Conservation (phyloP, 139 green algal species). For the Mesostigma viride region DNA sequence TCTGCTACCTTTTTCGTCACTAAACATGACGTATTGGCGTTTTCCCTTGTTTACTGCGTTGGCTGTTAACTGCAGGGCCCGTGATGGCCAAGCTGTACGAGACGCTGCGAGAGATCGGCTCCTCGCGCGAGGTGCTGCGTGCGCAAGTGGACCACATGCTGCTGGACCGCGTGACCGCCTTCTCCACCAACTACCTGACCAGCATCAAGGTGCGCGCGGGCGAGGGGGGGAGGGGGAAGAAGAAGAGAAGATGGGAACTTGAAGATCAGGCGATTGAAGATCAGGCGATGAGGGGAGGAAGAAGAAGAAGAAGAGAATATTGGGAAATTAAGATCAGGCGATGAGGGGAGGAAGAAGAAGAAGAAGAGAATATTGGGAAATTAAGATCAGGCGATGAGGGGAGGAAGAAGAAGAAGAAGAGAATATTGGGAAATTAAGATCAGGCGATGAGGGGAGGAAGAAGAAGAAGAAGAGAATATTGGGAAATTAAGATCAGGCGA, state of each 20-base stretch:
- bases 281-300: not conserved
- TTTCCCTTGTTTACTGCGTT: too few relatives aligned
- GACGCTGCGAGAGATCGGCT: constrained; percentile 10
- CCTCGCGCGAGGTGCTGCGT: constrained; percentile 14
- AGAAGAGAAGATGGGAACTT: not conserved
- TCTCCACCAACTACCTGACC: constrained; percentile 4
- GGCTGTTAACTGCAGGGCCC: too few relatives aligned
- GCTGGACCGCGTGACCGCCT: constrained; percentile 2
- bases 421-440: too few relatives aligned
- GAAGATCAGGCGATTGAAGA: not conserved
- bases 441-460: too few relatives aligned
- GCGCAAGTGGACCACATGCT: constrained; percentile 24
- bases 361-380: not conserved
- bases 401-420: too few relatives aligned
- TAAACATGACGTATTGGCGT: too few relatives aligned
- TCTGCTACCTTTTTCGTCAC: too few relatives aligned
- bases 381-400: not conserved
- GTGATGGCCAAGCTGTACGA: constrained; percentile 18
- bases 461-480: too few relatives aligned
- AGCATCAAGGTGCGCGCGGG: constrained; percentile 5
- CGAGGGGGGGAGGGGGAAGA: constrained; percentile 2
- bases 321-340: not conserved
- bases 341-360: not conserved
- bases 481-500: too few relatives aligned
- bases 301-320: not conserved